A percentile compares a stretch with the other conserved stretches of the same genome.
Conservation (phyloP, 1,284 basidiomycete species). For the Cronartium ribicola region DNA sequence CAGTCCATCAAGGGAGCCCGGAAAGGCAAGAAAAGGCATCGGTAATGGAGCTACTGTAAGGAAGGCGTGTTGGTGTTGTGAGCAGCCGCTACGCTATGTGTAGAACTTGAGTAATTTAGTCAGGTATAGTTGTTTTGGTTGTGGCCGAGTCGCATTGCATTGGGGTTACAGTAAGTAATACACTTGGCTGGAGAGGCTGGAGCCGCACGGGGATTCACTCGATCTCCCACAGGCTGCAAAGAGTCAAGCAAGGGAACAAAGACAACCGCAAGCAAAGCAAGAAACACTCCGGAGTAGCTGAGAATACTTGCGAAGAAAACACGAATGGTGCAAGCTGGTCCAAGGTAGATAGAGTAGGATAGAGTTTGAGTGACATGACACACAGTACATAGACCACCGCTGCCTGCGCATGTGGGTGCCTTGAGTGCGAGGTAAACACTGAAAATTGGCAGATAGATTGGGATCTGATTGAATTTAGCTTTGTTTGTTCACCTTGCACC, state of each 20-base stretch:
- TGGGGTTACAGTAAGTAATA: no score
- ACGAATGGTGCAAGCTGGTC: neutral
- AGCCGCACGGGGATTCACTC: no score
- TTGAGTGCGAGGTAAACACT: neutral
- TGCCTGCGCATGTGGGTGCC: conserved; percentile 5
- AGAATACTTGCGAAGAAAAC: conserved; percentile 4
- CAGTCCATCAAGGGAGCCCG: no score
- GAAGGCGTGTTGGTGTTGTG: no score
- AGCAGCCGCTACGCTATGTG: no score
- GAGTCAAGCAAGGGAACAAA: neutral
- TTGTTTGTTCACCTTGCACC: neutral
- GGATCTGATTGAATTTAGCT: conserved; percentile 6
- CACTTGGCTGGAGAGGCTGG: no score
- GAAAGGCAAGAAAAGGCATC: no score
- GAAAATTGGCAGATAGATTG: conserved; percentile 6
- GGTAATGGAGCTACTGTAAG: no score
- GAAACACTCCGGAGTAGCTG: conserved; percentile 1
- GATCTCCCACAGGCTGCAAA: neutral
- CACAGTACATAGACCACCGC: neutral
- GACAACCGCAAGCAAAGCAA: neutral
- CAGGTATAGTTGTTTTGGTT: no score
- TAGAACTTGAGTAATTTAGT: no score
- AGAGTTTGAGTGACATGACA: neutral
- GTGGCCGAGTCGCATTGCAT: no score
- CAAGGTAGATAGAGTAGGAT: neutral